Conservation (phyloP, 805 yeast genomes). For the Candida methanosorbosa region DNA sequence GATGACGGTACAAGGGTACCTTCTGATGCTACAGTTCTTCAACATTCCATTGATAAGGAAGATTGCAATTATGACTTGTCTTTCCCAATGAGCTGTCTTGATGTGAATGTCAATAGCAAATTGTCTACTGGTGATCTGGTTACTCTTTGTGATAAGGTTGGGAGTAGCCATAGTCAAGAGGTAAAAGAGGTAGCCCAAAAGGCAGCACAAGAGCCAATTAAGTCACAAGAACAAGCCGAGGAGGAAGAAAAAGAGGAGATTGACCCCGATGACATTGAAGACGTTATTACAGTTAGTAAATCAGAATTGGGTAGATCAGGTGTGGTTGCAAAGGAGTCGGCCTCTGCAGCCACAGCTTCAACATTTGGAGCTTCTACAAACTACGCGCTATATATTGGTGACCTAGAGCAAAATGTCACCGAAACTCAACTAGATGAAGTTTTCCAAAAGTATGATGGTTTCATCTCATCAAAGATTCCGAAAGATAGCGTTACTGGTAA, state of each 20-base stretch:
- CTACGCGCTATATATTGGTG: constrained; percentile 52
- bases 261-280: background rate
- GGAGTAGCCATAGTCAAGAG: no score
- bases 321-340: background rate
- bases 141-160: no score
- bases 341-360: background rate
- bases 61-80: no score
- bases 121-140: no score
- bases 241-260: background rate
- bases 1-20: no score
- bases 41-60: no score
- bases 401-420: constrained; percentile 39
- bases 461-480: constrained; percentile 54
- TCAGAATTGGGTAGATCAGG: no score
- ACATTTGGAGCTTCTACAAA: background rate
- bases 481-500: constrained; percentile 41
- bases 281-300: background rate
- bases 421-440: constrained; percentile 37
- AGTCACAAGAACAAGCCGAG: background rate
- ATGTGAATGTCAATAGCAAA: no score
- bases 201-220: no score
- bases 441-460: constrained; percentile 35
- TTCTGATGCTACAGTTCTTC: no score
- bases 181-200: no score
- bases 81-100: no score